Evolutionary conservation across 495 filamentous ascomycete genomes (phyloP), one percentile per base, ranked within the genome.

Genomic region (Hypoxylon perforatum): DNA sequence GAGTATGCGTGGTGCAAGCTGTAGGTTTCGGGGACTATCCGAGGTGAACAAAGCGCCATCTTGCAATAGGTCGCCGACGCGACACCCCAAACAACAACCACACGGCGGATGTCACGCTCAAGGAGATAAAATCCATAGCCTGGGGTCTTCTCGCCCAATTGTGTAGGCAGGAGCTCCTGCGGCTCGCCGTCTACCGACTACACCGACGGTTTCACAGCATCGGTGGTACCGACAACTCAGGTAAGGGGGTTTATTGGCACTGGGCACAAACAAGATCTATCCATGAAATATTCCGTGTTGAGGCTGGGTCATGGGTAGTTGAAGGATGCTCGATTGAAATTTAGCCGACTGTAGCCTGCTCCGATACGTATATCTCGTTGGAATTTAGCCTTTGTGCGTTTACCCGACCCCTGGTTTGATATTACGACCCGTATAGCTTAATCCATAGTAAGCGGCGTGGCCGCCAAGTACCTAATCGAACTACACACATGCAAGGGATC

Each of bases 101-200:
- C 3, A 15, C 9, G 44, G 18, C 15, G 15, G 17, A 7, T 11
- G 41, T 9, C 41, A 19, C 41, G 15, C 6, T 4, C 9, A 14
- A 22, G 11, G 1, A 48, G 38, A 50, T 36, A 17, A 10, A 18
- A 63, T 25, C 60, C 60, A 49, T 41, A 49, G 7, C 17, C 25
- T 44, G 35, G 51, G 60, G 44, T 50, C 44, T 41, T 23, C 8
- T 9, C 39, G 19, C 30, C 33, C 44, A 54, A 61, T 61, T 49
- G 50, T 48, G 30, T 61, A 54, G 55, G 60, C 59, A 49, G 19
- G 17, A 11, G 7, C 53, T 21, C 60, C 51, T 22, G 38, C 14
- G 10, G 23, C 23, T 21, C 4, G 35, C 46, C 51, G 38, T 25
- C 25, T 14, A n/a, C 47, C 15, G 9, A 28, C 25, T 28, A 28